phyloP scores from a whole-genome alignment of 139 green algal species.

The Pseudopediastrum boryanum region DNA sequence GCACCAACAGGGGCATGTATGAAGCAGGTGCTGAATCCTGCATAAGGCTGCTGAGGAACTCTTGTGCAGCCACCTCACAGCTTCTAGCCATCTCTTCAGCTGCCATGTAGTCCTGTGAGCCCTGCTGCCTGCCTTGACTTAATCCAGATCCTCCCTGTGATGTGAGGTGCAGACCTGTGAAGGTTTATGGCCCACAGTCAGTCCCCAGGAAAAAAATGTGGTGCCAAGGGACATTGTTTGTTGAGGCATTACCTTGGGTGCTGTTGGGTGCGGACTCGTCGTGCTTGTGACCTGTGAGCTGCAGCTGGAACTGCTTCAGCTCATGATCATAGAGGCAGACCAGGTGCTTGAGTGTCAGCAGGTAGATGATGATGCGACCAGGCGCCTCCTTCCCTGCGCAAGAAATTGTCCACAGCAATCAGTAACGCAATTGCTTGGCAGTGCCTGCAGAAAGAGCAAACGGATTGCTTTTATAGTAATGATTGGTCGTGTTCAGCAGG shows the following conservation, averaged over 20 bases:
- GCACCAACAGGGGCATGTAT: conserved; percentile 32
- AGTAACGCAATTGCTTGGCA: conserved; percentile 1
- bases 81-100: neutral
- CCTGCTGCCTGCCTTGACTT: neutral
- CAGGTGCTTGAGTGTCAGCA: conserved; percentile 32
- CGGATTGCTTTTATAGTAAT: neutral
- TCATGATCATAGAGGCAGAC: neutral
- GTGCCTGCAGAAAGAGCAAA: neutral
- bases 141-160: neutral
- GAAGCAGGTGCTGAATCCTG: conserved; percentile 20
- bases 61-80: neutral
- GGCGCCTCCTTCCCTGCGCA: too few relatives aligned
- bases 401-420: too few relatives aligned
- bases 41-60: conserved; percentile 5
- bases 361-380: too few relatives aligned
- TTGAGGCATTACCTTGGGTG: neutral
- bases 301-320: conserved; percentile 14
- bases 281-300: neutral
- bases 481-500: neutral
- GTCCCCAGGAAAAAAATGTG: neutral
- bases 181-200: neutral
- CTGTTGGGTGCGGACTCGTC: neutral
- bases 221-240: neutral
- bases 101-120: conserved; percentile 1
- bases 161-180: neutral